Base-by-base conservation (phyloP, 371 early-diverging fungal species). In the Enterospora canceri region DNA sequence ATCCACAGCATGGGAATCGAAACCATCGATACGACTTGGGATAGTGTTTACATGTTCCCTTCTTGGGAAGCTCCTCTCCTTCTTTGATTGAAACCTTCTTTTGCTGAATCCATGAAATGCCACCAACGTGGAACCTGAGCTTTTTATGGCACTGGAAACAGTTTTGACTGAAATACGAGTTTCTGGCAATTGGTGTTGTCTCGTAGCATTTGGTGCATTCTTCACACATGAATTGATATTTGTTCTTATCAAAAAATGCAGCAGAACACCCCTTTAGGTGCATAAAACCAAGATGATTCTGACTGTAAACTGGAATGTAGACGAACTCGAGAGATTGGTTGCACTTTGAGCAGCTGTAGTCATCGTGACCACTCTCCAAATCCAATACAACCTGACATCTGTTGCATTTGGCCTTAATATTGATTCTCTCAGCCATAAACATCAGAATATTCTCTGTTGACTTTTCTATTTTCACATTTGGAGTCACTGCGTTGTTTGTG, bases 21-120 rank as follows among this genome's bases (percentile, higher is more conserved):
- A 94, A 89, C 92, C 92, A 92, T 54, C 92, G 84, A 58, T 85
- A 87, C 2, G 89, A 89, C 78, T 88, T 89, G 33, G 84, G 83
- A 79, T 91, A 95, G 78, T 95, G 94, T 57, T 82, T 78, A 75
- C 96, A 95, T 0, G 88, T 82, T 0, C 96, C 95, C 58, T 86
- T 84, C 15, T 69, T 40, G 28, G 74, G 77, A 5, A 80, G 57
- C 18, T 59, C 68, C 18, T 46, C 19, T 0, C 73, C 72, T 53
- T 57, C 1, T 79, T 80, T 46, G 76, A 79, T 46, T 40, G 56
- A 58, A 72, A 80, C 49, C 79, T 82, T 68, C 81, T 83, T 68
- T 71, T 75, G 65, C 82, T 67, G 5, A 48, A 50, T 85, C 80
- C 23, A 68, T 21, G 53, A 79, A 79, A 71, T 89, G 87, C 15